Evolutionary conservation across 306 rosid species (phyloP), one percentile per base, ranked within the genome.

Genomic region (Cyclanthera cordifolia): DNA sequence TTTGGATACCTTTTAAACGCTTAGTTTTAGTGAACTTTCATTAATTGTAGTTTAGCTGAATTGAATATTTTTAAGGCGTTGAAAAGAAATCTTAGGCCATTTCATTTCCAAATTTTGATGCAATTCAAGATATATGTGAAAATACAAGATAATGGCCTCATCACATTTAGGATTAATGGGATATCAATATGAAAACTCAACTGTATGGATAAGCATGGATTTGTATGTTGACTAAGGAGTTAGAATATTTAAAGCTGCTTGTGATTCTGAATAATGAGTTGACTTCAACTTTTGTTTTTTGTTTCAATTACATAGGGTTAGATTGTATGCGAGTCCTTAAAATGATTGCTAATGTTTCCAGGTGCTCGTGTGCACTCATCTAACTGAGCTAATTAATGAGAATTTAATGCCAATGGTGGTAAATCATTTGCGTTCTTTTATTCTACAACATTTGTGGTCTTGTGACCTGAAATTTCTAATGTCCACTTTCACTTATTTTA

Each of bases 341-440:
- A 37, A 66, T 46, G 34, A n/a, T 53, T 72, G 49, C 43, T 63
- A 24, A 55, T 79, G 20, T 64, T 70, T 66, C 77, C 76, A 93
- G 98, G 98, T 87, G 81, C 80, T 93, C 25, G 85, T 86, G 80
- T 87, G 95, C 82, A 93, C 96, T 67, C 98, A 93, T 89, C 82
- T 93, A 75, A 84, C 95, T 27, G 98, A 93, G 85, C 74, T 93
- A 79, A 76, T 93, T 81, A 79, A 90, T 70, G 89, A 88, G 75
- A 75, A 67, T 82, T 87, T 81, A 74, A 70, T 89, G 69, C 73
- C 82, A 58, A 76, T 83, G 89, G 96, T 83, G 89, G 96, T 93
- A 65, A 65, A 43, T 65, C 53, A 45, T 65, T 65, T 74, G 71
- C 24, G 59, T 50, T 56, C 43, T 37, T 69, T 66, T 71, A 68